Base-by-base conservation (phyloP, 371 early-diverging fungal genomes). In the Mortierella sp. region DNA sequence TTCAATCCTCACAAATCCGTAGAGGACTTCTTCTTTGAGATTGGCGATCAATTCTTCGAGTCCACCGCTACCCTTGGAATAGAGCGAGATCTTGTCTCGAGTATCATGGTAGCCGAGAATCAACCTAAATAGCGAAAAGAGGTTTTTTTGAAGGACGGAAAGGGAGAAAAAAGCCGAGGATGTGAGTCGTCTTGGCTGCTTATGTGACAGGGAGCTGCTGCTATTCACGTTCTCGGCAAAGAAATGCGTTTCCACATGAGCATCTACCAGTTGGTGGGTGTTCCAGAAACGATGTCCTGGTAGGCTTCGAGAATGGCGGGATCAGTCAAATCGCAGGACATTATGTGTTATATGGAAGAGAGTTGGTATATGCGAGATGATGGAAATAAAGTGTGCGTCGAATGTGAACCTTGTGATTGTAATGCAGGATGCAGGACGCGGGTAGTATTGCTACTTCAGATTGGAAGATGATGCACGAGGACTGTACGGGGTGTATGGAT, bases 321-420 rank as follows among this genome's bases (percentile, higher is more conserved):
- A 73, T 92, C 92, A 39, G 83, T 82, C 62, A 92, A 79, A 82
- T 90, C 89, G 81, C 90, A 90, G 78, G 89, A 88, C 85, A 86
- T 87, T 50, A 19, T 15, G 30, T 50, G 8, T 44, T 14, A 44
- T 44, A 19, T n/a, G 44, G 19, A 44, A 19, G 19, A 19, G 44
- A 8, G 5, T 44, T 44, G 44, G 44, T 19, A 21, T 44, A 44
- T 44, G 44, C 8, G 23, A 19, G 44, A 44, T 34, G 37, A 19
- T 44, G 44, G 14, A 39, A 39, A 17, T 14, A 39, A 39, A 39
- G 17, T 39, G 17, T 14, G 14, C 14, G 39, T 39, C 5, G 39
- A 17, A 39, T 39, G 39, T 11, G 17, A 17, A 39, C 39, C 17
- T 39, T 39, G 39, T 4, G 11, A 17, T 39, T 14, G 39, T 14